A percentile compares a stretch with the other conserved stretches of the same genome.
These are phyloP conservation scores for Yarrowia keelungensis DNA, from an alignment of 805 yeast species.

Conservation along the genomic window DNA sequence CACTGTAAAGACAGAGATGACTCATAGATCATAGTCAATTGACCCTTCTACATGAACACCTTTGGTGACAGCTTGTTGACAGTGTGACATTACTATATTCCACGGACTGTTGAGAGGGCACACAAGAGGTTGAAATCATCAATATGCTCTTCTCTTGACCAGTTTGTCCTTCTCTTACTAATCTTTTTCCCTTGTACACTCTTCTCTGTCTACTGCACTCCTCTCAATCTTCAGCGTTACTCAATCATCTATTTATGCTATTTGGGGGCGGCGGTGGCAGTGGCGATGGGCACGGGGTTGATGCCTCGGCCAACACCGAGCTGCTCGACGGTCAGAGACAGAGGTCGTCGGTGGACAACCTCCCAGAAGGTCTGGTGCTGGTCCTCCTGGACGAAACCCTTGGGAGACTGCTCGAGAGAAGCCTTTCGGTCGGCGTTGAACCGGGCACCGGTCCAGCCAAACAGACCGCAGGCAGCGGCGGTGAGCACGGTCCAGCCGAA, in stretches of 20 bases:
- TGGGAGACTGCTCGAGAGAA: conserved; percentile 45
- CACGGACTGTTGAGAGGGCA: too few relatives aligned
- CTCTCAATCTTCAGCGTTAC: neutral
- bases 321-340: conserved; percentile 77
- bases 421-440: conserved; percentile 46
- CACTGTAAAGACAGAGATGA: too few relatives aligned
- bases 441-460: conserved; percentile 48
- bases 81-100: too few relatives aligned
- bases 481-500: conserved; percentile 57
- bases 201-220: too few relatives aligned
- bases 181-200: too few relatives aligned
- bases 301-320: conserved; percentile 58
- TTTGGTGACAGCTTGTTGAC: too few relatives aligned
- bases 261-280: conserved; percentile 24
- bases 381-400: conserved; percentile 53
- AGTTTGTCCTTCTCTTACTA: too few relatives aligned
- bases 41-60: too few relatives aligned
- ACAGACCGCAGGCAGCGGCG: conserved; percentile 56
- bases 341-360: conserved; percentile 77
- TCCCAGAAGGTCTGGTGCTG: conserved; percentile 75
- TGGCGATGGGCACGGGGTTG: conserved; percentile 38
- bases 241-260: conserved; percentile 25
- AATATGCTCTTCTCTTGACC: too few relatives aligned
- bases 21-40: too few relatives aligned
- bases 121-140: too few relatives aligned